Evolutionary conservation across 441 rosid genomes (phyloP), one percentile per base, ranked within the genome.

Genomic region (Codiaeum variegatum): DNA sequence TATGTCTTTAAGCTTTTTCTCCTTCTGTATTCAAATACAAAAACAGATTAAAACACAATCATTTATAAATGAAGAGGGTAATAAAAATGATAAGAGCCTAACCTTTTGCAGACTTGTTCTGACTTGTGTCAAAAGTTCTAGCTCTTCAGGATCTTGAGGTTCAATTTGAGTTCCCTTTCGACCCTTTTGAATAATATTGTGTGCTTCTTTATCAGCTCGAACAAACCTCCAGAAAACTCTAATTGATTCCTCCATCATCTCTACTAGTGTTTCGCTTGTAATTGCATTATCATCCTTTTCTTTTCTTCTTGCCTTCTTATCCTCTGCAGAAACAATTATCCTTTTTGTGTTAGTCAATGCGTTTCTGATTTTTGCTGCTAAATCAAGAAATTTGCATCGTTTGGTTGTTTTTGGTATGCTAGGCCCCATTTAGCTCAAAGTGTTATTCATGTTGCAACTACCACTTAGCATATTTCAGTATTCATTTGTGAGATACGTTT

Each of bases 161-260:
- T 90, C 91, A 0, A 85, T 73, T n/a, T 81, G 93, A 70, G 82
- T 71, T 19, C 84, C 82, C 55, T 82, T 85, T 54, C 82, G 75
- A 62, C 75, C 36, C 70, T 85, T 91, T 34, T 80, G 86, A 59
- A 65, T 70, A 47, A 51, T 73, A 6, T 68, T 38, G 51, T 73
- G 80, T 12, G 90, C 73, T n/a, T 87, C 82, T 79, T 88, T 92
- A 78, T 94, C 98, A 42, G 88, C 85, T 68, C 94, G 89, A 69
- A 91, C 79, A 66, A 92, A 94, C 65, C 81, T 82, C 97, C 97
- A 92, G 46, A 90, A 89, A 23, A 87, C 81, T 77, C 97, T 76
- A 69, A 94, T 91, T 1, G 97, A 90, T 84, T 94, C 98, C 71
- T 94, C 96, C 88, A 92, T 77, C 56, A 87, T 91, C 76, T 94